A percentile compares a stretch with the other conserved stretches of the same genome.
Evolutionary conservation across 495 filamentous ascomycete species (phyloP).

Genomic region (Cetradonia linearis): DNA sequence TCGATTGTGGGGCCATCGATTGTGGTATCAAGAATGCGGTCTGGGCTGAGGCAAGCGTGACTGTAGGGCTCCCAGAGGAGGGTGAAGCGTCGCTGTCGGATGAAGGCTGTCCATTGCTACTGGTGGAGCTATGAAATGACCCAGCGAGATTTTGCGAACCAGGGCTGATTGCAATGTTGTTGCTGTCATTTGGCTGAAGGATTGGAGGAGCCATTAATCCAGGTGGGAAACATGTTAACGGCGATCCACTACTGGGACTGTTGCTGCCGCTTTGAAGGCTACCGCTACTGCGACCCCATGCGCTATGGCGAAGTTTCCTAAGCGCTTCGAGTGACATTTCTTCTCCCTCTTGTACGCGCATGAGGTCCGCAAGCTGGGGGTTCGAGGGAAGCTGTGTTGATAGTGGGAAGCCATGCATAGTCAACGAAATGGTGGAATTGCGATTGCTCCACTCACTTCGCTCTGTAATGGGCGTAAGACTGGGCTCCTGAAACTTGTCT

Average conservation of each 20-base stretch:
- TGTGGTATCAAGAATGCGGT: conserved; percentile 10
- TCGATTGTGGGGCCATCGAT: conserved; percentile 8
- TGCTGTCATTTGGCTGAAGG: conserved; percentile 14
- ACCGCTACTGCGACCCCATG: conserved; percentile 72
- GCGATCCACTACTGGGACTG: conserved; percentile 39
- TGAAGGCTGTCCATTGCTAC: conserved; percentile 29
- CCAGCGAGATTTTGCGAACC: conserved; percentile 25
- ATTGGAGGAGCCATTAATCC: conserved; percentile 32
- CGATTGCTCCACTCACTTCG: conserved; percentile 91
- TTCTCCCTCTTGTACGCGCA: conserved; percentile 49
- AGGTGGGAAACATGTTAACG: conserved; percentile 15
- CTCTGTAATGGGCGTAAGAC: conserved; percentile 92
- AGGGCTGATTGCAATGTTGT: conserved; percentile 3
- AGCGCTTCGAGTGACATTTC: conserved; percentile 62
- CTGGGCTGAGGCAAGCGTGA: conserved; percentile 19
- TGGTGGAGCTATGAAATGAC: conserved; percentile 21
- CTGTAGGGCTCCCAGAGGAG: conserved; percentile 21
- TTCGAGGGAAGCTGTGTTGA: conserved; percentile 30
- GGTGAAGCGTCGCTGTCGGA: conserved; percentile 34
- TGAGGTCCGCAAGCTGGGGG: conserved; percentile 61
- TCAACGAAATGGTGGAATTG: conserved; percentile 72
- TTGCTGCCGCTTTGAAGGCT: conserved; percentile 58
- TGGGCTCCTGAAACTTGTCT: conserved; percentile 65
- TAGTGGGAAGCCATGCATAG: conserved; percentile 40
- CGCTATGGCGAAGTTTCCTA: conserved; percentile 58